Evolutionary conservation across 1,284 basidiomycete genomes (phyloP).

Genomic region (Bondarzewia mesenterica): DNA sequence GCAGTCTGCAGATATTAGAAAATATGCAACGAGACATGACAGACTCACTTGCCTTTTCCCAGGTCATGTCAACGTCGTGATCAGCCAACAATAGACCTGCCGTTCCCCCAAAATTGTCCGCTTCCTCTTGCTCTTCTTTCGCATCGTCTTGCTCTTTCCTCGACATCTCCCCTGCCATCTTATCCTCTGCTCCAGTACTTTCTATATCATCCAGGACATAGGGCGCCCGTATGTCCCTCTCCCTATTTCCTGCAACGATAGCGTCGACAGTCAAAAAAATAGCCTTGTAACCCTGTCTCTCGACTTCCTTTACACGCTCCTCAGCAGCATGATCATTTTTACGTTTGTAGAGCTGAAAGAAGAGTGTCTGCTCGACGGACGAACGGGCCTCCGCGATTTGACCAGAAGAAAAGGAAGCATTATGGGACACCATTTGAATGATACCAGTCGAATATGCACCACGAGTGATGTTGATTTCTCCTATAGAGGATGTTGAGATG

Average conservation of each 20-base stretch:
- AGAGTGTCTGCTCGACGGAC: constrained; percentile 57
- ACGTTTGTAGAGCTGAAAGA: constrained; percentile 88
- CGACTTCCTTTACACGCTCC: constrained; percentile 66
- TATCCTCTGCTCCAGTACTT: constrained; percentile 21
- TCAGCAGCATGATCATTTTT: constrained; percentile 61
- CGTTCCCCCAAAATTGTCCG: constrained; percentile 32
- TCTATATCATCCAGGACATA: constrained; percentile 59
- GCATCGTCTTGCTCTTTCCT: constrained; percentile 28
- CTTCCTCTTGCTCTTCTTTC: constrained; percentile 23
- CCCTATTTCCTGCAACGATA: constrained; percentile 78
- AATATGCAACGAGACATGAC: constrained; percentile 1
- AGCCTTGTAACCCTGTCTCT: constrained; percentile 70
- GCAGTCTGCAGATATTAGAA: neutral
- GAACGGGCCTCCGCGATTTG: constrained; percentile 60
- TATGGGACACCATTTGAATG: constrained; percentile 86
- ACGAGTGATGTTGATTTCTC: constrained; percentile 78
- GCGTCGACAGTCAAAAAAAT: constrained; percentile 92
- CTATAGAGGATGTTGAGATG: no score
- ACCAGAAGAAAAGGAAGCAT: constrained; percentile 72
- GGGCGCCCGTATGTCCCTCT: constrained; percentile 64
- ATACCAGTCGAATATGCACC: constrained; percentile 67
- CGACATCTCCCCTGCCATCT: constrained; percentile 15
- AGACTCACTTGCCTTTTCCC: constrained; percentile 44
- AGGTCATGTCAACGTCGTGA: constrained; percentile 67
- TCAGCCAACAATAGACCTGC: constrained; percentile 57